Base-by-base conservation (phyloP, 495 filamentous ascomycete genomes). In the Xylaria sp. region DNA sequence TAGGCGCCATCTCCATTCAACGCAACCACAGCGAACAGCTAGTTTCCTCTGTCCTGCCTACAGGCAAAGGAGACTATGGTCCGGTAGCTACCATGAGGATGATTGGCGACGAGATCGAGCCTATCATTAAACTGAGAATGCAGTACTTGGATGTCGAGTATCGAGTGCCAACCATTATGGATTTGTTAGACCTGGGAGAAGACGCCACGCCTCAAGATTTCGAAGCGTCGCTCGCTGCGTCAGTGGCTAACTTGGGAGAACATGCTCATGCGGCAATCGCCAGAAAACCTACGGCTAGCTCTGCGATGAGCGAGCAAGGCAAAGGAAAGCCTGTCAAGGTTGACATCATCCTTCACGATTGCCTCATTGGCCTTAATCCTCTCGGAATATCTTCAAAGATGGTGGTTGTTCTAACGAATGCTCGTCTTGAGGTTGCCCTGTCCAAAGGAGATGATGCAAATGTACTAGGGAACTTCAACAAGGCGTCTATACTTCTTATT, bases 91-190 rank as follows among this genome's bases (percentile, higher is more conserved):
- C 83, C 73, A 89, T 91, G 72, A 87, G 97, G 57, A 91, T 96
- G 80, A 91, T 99, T 64, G 93, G 93, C 0, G 94, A 98, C 78
- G 97, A 98, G 74, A 93, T 97, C 82, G 95, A 98, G 68, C 94
- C 97, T 0, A 90, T 93, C 15, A 82, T 97, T 66, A 97, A 95
- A 78, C 75, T 98, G 70, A 97, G 97, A 77, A 78, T 98, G 35
- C 90, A 91, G 79, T 93, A 95, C 71, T 65, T 97, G 15, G 90
- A 89, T 64, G 75, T 92, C 24, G 97, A 99, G 72, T 98, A 99
- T 79, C 90, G 89, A 9, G 89, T 98, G 14, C 85, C 93, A 3
- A 93, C 91, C 8, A 75, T 97, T 5, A 92, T 96, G 83, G 92
- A 92, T 53, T 82, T 97, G 17, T 85, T 97, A 44, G 90, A 88